These are phyloP conservation scores for Pouteria glomerata DNA, from an alignment of 148 eudicot species.

Conservation along the genomic window DNA sequence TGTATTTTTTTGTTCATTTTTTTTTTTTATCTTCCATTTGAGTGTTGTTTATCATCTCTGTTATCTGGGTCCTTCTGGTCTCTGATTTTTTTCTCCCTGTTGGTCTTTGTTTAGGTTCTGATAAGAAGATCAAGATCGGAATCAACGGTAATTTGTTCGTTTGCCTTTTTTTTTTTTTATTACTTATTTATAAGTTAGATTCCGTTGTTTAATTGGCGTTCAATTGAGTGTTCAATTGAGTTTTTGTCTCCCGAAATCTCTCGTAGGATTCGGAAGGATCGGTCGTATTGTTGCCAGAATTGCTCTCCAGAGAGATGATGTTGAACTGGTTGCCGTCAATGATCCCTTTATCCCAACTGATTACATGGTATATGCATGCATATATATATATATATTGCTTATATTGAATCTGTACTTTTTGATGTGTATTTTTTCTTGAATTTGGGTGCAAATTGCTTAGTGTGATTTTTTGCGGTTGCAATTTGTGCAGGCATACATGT, in stretches of 20 bases:
- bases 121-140: conserved; percentile 61
- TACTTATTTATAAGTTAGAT: background rate
- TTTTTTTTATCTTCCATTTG: too few species aligned
- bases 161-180: too few species aligned
- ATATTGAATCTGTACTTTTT: too few species aligned
- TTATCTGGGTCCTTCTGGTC: too few species aligned
- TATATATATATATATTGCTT: background rate
- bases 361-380: conserved; percentile 37
- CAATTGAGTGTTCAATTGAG: background rate
- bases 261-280: conserved; percentile 69
- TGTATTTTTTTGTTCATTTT: too few species aligned
- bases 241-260: background rate
- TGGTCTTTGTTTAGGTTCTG: conserved; percentile 23
- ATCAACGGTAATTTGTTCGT: conserved; percentile 38
- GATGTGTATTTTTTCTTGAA: background rate
- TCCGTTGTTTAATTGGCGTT: too few species aligned
- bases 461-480: background rate
- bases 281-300: conserved; percentile 75
- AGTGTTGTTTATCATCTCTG: too few species aligned
- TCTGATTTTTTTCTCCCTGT: background rate
- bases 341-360: conserved; percentile 68
- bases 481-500: conserved; percentile 45
- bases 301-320: conserved; percentile 62
- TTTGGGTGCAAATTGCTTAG: background rate
- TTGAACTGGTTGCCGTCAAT: conserved; percentile 72